Evolutionary conservation across 345 rosid species (phyloP).

Genomic region (Salix exigua): DNA sequence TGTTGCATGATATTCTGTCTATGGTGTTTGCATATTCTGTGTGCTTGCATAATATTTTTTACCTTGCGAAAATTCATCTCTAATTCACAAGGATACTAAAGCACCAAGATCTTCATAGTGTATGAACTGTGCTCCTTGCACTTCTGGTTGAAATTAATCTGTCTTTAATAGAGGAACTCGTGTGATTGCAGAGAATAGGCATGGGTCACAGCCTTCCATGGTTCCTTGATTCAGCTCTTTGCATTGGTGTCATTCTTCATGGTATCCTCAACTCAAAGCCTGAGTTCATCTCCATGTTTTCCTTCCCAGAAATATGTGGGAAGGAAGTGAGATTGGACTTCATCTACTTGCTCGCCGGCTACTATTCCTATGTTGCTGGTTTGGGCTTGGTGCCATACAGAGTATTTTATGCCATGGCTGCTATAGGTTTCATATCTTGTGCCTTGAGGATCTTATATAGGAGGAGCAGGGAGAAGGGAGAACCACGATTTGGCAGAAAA

Average conservation of each 20-base stretch:
- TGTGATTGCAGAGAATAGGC: slow-evolving; percentile 69
- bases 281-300: slow-evolving; percentile 46
- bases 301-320: slow-evolving; percentile 42
- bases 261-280: slow-evolving; percentile 59
- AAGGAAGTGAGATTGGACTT: slow-evolving; percentile 46
- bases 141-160: not conserved
- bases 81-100: not conserved
- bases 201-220: slow-evolving; percentile 71
- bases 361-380: slow-evolving; percentile 64
- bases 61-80: not conserved
- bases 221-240: slow-evolving; percentile 73
- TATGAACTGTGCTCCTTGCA: not conserved
- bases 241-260: slow-evolving; percentile 64
- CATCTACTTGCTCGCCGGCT: slow-evolving; percentile 62
- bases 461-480: slow-evolving; percentile 50
- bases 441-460: slow-evolving; percentile 45
- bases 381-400: slow-evolving; percentile 72
- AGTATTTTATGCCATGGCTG: slow-evolving; percentile 74
- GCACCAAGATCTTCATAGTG: not conserved
- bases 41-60: not conserved
- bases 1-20: not conserved
- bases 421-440: slow-evolving; percentile 53
- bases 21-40: not conserved
- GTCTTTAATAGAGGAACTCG: not conserved
- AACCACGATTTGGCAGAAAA: slow-evolving; percentile 47